Conservation (phyloP, 495 filamentous ascomycete species). For the Aspergillus leporis region DNA sequence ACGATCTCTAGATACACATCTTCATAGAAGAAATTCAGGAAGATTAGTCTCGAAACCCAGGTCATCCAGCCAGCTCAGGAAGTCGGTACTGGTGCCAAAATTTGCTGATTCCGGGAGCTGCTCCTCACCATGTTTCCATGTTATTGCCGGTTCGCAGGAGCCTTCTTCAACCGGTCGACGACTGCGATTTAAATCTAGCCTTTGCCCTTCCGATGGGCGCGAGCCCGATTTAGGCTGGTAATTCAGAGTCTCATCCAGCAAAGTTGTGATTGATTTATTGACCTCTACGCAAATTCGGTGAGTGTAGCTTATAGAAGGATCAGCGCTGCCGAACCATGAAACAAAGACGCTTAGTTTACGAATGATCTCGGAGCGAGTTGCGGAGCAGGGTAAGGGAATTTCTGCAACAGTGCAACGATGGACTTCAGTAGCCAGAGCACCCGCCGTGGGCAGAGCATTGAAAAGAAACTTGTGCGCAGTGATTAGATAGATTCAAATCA, state of each 20-base stretch:
- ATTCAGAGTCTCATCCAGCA: conserved; percentile 1
- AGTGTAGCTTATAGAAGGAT: not conserved
- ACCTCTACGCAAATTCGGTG: conserved; percentile 4
- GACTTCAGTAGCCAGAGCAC: not conserved
- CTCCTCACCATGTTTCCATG: not conserved
- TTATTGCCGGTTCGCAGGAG: not conserved
- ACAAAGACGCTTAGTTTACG: conserved; percentile 1
- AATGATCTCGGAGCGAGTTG: conserved; percentile 1
- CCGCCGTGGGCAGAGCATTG: not conserved
- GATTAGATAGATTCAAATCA: not conserved
- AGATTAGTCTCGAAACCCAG: not conserved
- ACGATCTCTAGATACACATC: not conserved
- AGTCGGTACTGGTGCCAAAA: conserved; percentile 1
- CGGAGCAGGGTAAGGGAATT: not conserved
- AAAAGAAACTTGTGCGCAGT: not conserved
- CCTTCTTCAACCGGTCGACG: not conserved
- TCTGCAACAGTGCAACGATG: conserved; percentile 3
- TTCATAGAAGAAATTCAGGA: not conserved
- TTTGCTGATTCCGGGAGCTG: not conserved
- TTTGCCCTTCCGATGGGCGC: not conserved
- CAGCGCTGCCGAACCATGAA: conserved; percentile 1
- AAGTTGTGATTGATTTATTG: not conserved
- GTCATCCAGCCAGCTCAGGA: conserved; percentile 5
- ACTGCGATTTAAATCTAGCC: not conserved
- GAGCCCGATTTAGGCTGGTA: not conserved